phyloP scores from a whole-genome alignment of 208 protist genomes.

The Wallacemonas sp. region DNA sequence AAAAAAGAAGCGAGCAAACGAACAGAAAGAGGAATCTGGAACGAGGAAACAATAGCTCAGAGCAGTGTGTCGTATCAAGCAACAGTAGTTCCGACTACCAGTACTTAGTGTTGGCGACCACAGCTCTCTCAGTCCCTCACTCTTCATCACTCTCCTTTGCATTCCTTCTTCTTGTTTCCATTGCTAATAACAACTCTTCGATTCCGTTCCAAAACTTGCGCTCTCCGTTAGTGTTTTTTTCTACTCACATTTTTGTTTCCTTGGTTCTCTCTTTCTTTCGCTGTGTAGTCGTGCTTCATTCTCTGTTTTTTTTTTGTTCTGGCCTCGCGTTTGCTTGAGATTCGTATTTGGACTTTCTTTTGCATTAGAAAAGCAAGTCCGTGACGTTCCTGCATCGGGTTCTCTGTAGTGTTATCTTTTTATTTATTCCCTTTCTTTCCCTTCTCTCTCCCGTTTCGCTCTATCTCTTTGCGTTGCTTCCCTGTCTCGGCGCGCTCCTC shows the following conservation, averaged over 20 bases:
- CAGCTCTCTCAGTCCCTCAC: no score
- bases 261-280: not conserved
- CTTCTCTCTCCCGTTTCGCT: not conserved
- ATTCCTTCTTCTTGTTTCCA: no score
- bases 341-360: conserved; percentile 8
- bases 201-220: not conserved
- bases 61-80: no score
- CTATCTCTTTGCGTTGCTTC: no score
- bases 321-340: conserved; percentile 16
- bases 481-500: not conserved
- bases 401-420: no score
- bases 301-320: conserved; percentile 7
- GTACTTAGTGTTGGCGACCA: no score
- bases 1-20: no score
- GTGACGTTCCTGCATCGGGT: no score
- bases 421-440: conserved; percentile 16
- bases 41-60: no score
- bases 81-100: no score
- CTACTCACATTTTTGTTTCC: not conserved
- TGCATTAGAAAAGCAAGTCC: not conserved
- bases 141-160: no score
- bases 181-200: not conserved
- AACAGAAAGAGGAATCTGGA: no score
- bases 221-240: not conserved
- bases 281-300: not conserved